Evolutionary conservation across 441 rosid species (phyloP), one percentile per base, ranked within the genome.

Genomic region (Erodium trifolium): DNA sequence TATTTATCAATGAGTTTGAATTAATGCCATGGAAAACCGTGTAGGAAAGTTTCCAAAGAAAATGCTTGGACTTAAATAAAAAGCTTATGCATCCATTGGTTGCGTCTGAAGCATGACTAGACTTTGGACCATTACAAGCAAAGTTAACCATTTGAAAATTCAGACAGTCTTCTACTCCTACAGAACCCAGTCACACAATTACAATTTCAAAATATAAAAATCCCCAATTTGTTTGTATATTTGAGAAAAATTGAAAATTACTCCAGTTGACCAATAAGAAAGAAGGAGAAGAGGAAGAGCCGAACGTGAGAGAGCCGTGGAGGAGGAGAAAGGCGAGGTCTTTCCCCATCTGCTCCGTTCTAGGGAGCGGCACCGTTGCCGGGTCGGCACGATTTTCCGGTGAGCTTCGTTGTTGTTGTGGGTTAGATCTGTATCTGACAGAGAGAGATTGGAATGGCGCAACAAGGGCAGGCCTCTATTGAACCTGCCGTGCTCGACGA

Each of bases 381-480:
- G 59, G 16, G 59, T 53, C 8, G 59, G 14, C 3, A 18, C 59
- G 59, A 4, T 53, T 53, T 37, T 37, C 8, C 8, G 41, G 41
- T 3, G 8, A 37, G 8, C 11, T 27, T 53, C 8, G 59, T 7
- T 12, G 51, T 68, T 41, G 43, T 49, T 19, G 10, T 53, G 11
- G 72, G 63, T 66, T 47, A 63, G 66, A 51, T 69, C 39, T 29
- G 41, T 17, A 23, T 39, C 53, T 53, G 45, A 18, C n/a, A 57
- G 47, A 23, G 27, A 23, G 27, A 23, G 27, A 23, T 23, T 23
- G 0, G 39, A 75, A 80, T 86, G 94, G 83, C 88, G 53, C 83
- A 79, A 35, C 84, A 64, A 73, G 84, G 77, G 75, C 81, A 76
- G 80, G 81, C 68, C 71, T 72, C 74, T 41, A 83, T 23, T 23